A percentile compares a stretch with the other conserved stretches of the same genome.
Conservation (phyloP, 345 rosid species). For the Eucalyptus decipiens region DNA sequence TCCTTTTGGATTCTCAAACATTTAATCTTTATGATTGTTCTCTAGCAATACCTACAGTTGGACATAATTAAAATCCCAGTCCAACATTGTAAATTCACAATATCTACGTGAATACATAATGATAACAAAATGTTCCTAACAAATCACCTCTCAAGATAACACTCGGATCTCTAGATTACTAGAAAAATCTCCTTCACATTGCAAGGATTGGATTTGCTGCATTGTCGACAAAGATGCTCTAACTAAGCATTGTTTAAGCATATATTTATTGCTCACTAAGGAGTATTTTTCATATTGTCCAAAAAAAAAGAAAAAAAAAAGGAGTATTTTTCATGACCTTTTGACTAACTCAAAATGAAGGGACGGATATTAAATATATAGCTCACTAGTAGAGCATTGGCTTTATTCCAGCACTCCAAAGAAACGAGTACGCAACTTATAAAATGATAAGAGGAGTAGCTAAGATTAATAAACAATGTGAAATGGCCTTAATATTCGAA, state of each 20-base stretch:
- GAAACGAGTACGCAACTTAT: neutral
- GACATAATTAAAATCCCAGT: too few species aligned
- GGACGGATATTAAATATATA: too few species aligned
- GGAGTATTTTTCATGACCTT: too few species aligned
- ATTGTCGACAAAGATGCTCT: neutral
- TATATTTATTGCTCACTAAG: rapidly evolving
- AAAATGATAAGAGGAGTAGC: neutral
- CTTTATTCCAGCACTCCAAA: neutral
- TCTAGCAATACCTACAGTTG: too few species aligned
- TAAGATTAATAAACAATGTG: neutral
- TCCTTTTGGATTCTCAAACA: too few species aligned
- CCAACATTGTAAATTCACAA: too few species aligned
- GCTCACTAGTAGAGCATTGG: neutral
- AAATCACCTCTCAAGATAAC: neutral
- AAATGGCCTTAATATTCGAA: neutral
- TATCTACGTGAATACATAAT: too few species aligned
- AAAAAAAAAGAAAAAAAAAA: too few species aligned
- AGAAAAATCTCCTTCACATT: neutral
- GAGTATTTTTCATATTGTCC: too few species aligned
- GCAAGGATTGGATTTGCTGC: neutral
- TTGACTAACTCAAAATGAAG: too few species aligned
- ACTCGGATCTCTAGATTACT: neutral
- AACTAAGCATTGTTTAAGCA: neutral
- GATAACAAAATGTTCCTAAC: neutral
- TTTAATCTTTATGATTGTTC: too few species aligned